A percentile compares a stretch with the other conserved stretches of the same genome.
phyloP scores from a whole-genome alignment of 805 yeast genomes.

The Komagataella ulmi region DNA sequence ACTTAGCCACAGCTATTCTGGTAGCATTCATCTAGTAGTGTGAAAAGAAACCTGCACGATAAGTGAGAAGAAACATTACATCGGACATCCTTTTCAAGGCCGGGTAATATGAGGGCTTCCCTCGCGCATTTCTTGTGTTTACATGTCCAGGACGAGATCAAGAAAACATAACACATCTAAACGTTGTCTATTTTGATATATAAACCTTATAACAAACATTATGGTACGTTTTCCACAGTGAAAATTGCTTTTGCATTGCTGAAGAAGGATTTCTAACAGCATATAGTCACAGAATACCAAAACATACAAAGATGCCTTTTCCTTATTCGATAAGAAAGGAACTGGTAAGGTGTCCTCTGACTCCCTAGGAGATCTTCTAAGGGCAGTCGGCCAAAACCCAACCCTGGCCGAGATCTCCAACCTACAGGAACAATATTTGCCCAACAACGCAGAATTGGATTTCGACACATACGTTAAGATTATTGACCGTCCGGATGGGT shows the following conservation, averaged over 20 bases:
- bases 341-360: constrained; percentile 80
- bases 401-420: constrained; percentile 76
- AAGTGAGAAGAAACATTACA: background rate
- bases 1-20: constrained; percentile 19
- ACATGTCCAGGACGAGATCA: background rate
- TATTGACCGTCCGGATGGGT: constrained; percentile 78
- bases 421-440: constrained; percentile 23
- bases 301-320: constrained; percentile 81
- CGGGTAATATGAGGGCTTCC: background rate
- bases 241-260: background rate
- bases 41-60: background rate
- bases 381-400: constrained; percentile 98
- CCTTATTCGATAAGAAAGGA: constrained; percentile 92
- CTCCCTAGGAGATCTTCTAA: constrained; percentile 79
- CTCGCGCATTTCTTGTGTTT: background rate
- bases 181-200: background rate
- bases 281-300: constrained; percentile 12
- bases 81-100: background rate
- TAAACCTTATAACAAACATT: background rate
- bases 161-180: background rate
- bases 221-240: background rate
- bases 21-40: constrained; percentile 1
- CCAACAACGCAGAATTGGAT: constrained; percentile 33
- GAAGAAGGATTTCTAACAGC: background rate
- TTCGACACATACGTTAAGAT: constrained; percentile 67